Evolutionary conservation across 2,329 filamentous ascomycete genomes (phyloP).

Genomic region (Diplodia corticola): DNA sequence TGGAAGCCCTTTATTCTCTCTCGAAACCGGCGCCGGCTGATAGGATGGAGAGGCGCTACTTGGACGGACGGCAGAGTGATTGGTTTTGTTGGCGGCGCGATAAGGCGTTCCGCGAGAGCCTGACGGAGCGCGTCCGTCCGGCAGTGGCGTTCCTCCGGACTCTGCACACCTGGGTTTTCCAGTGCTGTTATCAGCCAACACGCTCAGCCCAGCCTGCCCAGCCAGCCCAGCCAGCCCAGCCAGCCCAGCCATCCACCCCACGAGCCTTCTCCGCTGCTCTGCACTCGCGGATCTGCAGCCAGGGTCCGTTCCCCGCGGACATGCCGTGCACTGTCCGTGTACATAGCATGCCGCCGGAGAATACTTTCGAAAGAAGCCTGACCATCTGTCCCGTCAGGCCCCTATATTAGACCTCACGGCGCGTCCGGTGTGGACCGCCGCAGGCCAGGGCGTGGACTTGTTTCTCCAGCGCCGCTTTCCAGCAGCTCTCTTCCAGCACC

Average conservation of each 20-base stretch:
- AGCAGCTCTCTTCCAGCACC: not conserved
- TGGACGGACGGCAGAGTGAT: not conserved
- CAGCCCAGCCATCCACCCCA: not conserved
- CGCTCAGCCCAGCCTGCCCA: not conserved
- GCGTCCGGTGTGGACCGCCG: not conserved
- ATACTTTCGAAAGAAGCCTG: not conserved
- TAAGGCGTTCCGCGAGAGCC: not conserved
- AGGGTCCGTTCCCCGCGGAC: conserved; percentile 4
- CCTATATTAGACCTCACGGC: conserved; percentile 6
- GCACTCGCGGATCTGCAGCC: conserved; percentile 12
- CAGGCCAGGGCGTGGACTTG: not conserved
- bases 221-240: conserved; percentile 15
- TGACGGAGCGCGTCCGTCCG: not conserved
- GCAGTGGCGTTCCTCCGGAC: not conserved
- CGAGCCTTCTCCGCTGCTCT: conserved; percentile 5
- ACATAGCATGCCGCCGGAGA: not conserved
- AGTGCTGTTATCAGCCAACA: not conserved
- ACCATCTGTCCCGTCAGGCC: not conserved
- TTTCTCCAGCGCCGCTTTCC: too few species aligned
- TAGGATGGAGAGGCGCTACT: conserved; percentile 14
- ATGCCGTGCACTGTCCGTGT: conserved; percentile 1
- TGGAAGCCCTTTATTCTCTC: not conserved
- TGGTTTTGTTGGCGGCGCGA: not conserved
- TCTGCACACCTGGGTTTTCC: too few species aligned
- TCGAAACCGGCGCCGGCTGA: conserved; percentile 5